Evolutionary conservation across 371 early-diverging fungal species (phyloP), one percentile per base, ranked within the genome.

Genomic region (Mucor plumbeus): DNA sequence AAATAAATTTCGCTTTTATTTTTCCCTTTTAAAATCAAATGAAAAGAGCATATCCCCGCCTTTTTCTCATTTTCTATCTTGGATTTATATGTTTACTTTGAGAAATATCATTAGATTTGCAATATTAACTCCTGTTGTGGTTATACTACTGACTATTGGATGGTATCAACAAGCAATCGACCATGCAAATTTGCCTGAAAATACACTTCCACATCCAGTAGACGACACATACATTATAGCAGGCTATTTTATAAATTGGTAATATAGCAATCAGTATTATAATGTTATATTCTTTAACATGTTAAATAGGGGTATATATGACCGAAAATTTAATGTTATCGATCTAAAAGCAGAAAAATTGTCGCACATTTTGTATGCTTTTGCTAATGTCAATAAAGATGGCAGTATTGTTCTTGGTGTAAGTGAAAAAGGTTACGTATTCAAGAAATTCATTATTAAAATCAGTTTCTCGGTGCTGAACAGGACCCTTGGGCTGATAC

Each of bases 301-400:
- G 15, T 7, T 13, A 57, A 14, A 33, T 54, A 78, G 94, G 94
- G 85, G 85, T 7, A 90, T 92, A 35, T 93, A 93, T 70, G 90
- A 83, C 66, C 83, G 92, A 67, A 75, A 81, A 44, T 88, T 84
- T 65, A 77, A 80, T 63, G 88, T 90, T 11, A 65, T 80, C 21
- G 86, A 91, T 65, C 67, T 93, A 14, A 41, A 77, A 11, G 84
- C 80, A 34, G 78, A 82, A 21, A 85, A 89, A 63, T 70, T 93
- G 58, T 90, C 91, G 26, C 92, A 93, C 62, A 61, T 97, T 59
- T 90, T 93, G 72, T 96, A 97, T 75, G 94, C 92, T 26, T 97
- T 97, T 84, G 92, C 92, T 48, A 93, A 95, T 75, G 80, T 95
- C 21, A 76, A 85, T 43, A 79, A 74, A 5, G 83, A 90, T 68